Evolutionary conservation across 2,329 filamentous ascomycete genomes (phyloP), one percentile per base, ranked within the genome.

Genomic region (Gaeumannomyces tritici): DNA sequence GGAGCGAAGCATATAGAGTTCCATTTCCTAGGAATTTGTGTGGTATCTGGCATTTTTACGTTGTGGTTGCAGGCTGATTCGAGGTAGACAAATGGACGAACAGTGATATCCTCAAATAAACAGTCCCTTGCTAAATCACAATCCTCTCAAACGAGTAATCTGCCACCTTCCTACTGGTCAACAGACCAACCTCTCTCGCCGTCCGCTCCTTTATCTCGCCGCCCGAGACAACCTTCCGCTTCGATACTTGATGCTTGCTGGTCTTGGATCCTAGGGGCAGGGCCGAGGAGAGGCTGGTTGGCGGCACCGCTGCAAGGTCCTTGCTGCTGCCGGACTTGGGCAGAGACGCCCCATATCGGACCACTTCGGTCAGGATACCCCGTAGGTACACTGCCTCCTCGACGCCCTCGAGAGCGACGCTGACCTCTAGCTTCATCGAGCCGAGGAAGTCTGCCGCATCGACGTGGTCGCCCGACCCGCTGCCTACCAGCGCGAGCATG

Each of bases 61-160:
- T 33, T 33, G 12, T 33, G 4, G 29, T 12, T 15, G 11, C 26
- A 31, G 4, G 4, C 3, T n/a, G n/a, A 7, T 7, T 1, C 3
- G 7, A 6, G 33, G 15, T 18, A 47, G 15, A 42, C 35, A 18
- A 28, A 59, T 27, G 13, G 21, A 21, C 27, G 54, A 9, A 11
- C 31, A 26, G 15, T 27, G 60, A 33, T 24, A 21, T 58, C 63
- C 55, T 59, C 33, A 12, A 18, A n/a, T n/a, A n/a, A 18, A 47
- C 12, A 47, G 13, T 9, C 21, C 65, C 64, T 66, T 70, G 64
- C 77, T 80, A 91, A 69, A 91, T 78, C 61, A 82, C 74, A 68
- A 96, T 86, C 74, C 86, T 85, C 77, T 96, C 91, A 67, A 93
- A 82, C 58, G 89, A 91, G 76, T 97, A 96, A 67, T 88, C 85